Base-by-base conservation (phyloP, 371 early-diverging fungal genomes). In the Mortierella sp. region DNA sequence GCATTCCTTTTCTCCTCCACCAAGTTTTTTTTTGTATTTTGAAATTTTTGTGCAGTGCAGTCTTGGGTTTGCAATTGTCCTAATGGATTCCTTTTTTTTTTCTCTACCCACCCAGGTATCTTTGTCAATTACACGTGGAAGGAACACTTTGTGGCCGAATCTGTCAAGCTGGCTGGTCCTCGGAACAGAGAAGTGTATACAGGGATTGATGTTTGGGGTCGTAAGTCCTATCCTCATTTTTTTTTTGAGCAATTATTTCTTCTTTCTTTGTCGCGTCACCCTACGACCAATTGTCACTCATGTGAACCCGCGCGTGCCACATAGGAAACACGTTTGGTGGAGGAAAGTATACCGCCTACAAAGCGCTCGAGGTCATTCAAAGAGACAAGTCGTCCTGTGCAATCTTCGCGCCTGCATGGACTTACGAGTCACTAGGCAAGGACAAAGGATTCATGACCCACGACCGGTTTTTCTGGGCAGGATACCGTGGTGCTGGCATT, bases 81-180 rank as follows among this genome's bases (percentile, higher is more conserved):
- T n/a, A n/a, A n/a, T n/a, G n/a, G n/a, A n/a, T n/a, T n/a, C n/a
- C n/a, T n/a, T n/a, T n/a, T n/a, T n/a, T n/a, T n/a, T n/a, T n/a
- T n/a, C 24, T 49, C 49, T 24, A 24, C 9, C 19, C 24, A 18
- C 18, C 14, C 86, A 76, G 86, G 85, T 12, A 83, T 90, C 5
- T 89, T 89, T 56, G 64, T 83, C 2, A 91, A 91, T 59, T 89
- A 91, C 64, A 83, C 83, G n/a, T 90, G 91, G 91, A 68, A 81
- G 39, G 79, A 64, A 45, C 10, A 62, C 12, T 64, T 64, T 48
- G 86, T 87, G 0, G 60, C 53, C 18, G 58, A 61, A 39, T 69
- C 88, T 14, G 63, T 61, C 21, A 56, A 52, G 26, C 16, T 70
- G 16, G 88, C 83, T 26, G 76, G 74, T 7, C 43, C 63, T 1